Percentiles rank a stretch among this genome's conserved stretches.
These are phyloP conservation scores for Colletotrichum sp. DNA, from an alignment of 2,329 filamentous ascomycete genomes.

Conservation along the genomic window DNA sequence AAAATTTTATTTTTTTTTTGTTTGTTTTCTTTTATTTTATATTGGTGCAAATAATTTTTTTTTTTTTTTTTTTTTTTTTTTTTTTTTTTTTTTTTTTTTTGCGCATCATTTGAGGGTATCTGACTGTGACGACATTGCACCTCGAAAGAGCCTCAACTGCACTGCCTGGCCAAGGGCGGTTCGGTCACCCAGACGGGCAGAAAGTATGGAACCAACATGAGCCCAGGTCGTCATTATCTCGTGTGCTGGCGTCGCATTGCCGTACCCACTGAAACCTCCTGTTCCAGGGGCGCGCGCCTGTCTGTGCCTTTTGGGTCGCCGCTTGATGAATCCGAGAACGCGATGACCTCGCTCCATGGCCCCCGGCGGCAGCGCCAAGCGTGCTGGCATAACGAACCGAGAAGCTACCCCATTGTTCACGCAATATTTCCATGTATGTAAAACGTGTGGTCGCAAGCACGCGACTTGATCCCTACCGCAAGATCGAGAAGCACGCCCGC, in stretches of 20 bases:
- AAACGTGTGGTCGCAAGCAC: not conserved
- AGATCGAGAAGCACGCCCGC: not conserved
- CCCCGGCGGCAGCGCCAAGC: not conserved
- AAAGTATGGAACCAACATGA: not conserved
- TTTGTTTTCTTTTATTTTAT: too few species aligned
- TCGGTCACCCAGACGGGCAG: too few species aligned
- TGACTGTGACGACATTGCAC: too few species aligned
- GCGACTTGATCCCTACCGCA: not conserved
- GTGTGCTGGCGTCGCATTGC: not conserved
- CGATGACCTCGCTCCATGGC: not conserved
- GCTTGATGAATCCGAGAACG: not conserved
- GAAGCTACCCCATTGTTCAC: not conserved
- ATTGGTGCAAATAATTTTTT: too few species aligned
- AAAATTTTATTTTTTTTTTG: too few species aligned
- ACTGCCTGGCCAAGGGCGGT: too few species aligned
- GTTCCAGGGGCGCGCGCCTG: not conserved
- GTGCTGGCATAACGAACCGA: fast-evolving
- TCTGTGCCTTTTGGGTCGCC: not conserved
- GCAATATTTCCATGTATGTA: not conserved
- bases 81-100: too few species aligned
- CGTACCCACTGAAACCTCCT: not conserved
- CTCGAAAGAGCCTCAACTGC: too few species aligned
- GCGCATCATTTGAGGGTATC: too few species aligned
- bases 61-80: too few species aligned
- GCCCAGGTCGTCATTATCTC: not conserved